Base-by-base conservation (phyloP, 2,329 filamentous ascomycete species). In the Aureobasidium musti region DNA sequence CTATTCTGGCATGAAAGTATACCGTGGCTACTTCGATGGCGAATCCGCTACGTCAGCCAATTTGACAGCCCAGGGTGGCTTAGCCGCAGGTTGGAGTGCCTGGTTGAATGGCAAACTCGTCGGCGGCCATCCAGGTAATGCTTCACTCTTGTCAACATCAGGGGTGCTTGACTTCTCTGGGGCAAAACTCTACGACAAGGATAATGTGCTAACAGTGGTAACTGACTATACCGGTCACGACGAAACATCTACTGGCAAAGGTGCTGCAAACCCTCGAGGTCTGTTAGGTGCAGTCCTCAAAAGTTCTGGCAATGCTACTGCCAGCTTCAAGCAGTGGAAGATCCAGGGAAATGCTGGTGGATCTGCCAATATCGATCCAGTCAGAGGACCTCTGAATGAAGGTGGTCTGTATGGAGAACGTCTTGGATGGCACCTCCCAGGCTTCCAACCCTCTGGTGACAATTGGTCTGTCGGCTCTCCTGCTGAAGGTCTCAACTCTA, bases 171-270 rank as follows among this genome's bases (percentile, higher is more conserved):
- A 83, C 0, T 87, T 88, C 71, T 72, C 77, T 37, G 83, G 84
- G 54, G 79, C 78, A 2, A 83, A 81, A 67, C 70, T 54, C 0
- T 74, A 76, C 14, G 73, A 71, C 0, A 73, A 70, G 0, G 74
- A 79, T 0, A 85, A 86, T 65, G 73, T 83, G 2, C 76, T 87
- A 5, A 80, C 86, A 5, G 75, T 87, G 2, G 77, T 87, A n/a
- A 82, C 86, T 73, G 84, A 88, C 70, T 82, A 88, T 74, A 85
- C 83, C 10, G 86, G 86, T 8, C 84, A 88, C 71, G 85, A 87
- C 54, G 78, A 85, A 28, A 82, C 81, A 0, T 78, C 78, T 1
- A 75, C 77, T 10, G 71, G 70, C 1, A 87, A 87, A 57, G 79
- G 78, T 0, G 82, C 83, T 8, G 76, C 80, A 7, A 79, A 82